These are phyloP conservation scores for Nakazawaea anatomiae DNA, from an alignment of 805 yeast genomes.

Conservation along the genomic window DNA sequence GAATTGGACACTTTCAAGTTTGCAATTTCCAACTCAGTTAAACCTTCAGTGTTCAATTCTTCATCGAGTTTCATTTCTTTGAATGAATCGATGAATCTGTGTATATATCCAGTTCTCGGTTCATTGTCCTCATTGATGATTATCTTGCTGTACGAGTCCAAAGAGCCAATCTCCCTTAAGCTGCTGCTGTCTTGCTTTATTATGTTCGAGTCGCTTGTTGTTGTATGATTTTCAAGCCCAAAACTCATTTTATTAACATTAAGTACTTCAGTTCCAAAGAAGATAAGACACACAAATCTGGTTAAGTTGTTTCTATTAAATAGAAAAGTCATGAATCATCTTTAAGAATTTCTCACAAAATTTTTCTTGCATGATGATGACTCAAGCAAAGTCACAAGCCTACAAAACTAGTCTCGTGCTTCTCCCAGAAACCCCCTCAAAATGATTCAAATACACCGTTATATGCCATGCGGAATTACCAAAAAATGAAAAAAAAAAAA, in stretches of 20 bases:
- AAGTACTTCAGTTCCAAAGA: no score
- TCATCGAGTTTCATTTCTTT: slow-evolving; percentile 5
- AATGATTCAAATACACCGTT: no score
- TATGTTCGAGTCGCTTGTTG: background rate
- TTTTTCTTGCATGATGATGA: background rate
- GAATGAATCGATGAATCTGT: slow-evolving; percentile 5
- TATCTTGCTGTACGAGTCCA: background rate
- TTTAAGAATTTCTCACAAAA: no score
- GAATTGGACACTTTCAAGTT: slow-evolving; percentile 33
- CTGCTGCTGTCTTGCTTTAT: background rate
- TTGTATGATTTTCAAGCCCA: background rate
- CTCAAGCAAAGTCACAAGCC: background rate
- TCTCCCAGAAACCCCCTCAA: no score
- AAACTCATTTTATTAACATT: background rate
- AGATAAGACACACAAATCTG: no score
- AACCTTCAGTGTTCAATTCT: slow-evolving; percentile 6
- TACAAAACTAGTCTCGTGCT: background rate
- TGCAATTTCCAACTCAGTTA: slow-evolving; percentile 7
- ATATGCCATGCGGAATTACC: background rate
- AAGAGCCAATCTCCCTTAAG: background rate
- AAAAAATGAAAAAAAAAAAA: no score
- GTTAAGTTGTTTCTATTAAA: no score
- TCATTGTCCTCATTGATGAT: background rate
- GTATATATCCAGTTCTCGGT: background rate
- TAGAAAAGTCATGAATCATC: no score